phyloP scores from a whole-genome alignment of 1,284 basidiomycete species.

The Ganoderma meredithae region DNA sequence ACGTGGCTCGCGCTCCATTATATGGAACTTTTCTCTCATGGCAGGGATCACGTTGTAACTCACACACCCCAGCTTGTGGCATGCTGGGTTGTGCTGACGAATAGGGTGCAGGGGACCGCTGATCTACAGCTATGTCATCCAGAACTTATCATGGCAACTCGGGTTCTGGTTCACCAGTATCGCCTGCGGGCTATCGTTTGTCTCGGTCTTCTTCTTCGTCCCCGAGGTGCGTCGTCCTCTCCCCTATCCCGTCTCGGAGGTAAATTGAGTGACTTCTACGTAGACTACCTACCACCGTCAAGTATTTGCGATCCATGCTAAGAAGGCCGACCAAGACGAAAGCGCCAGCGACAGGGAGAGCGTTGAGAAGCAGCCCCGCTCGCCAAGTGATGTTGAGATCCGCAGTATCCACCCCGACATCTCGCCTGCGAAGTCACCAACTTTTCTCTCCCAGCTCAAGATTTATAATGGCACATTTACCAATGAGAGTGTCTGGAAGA shows the following conservation, averaged over 20 bases:
- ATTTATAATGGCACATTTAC: slow-evolving; percentile 48
- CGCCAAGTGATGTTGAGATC: neutral
- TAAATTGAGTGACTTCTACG: neutral
- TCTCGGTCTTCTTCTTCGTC: slow-evolving; percentile 51
- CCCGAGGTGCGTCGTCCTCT: slow-evolving; percentile 47
- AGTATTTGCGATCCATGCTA: neutral
- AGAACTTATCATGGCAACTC: slow-evolving; percentile 51
- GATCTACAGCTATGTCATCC: slow-evolving; percentile 51
- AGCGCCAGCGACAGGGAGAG: slow-evolving; percentile 18
- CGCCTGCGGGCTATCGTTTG: slow-evolving; percentile 46
- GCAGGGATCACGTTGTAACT: slow-evolving; percentile 50
- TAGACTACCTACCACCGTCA: neutral
- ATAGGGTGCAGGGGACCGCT: slow-evolving; percentile 41
- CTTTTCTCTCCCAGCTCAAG: slow-evolving; percentile 44
- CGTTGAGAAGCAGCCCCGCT: neutral
- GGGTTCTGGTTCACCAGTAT: slow-evolving; percentile 54
- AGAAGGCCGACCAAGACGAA: slow-evolving; percentile 17
- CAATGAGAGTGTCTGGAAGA: slow-evolving; percentile 43
- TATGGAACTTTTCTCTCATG: slow-evolving; percentile 53
- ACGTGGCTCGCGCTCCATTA: slow-evolving; percentile 49
- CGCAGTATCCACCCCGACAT: neutral
- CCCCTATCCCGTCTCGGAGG: neutral
- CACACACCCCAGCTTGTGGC: slow-evolving; percentile 4
- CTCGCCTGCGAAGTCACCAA: slow-evolving; percentile 27
- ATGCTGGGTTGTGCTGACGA: neutral